Base-by-base conservation (phyloP, 2,329 filamentous ascomycete species). In the Colletotrichum chlorophyti region DNA sequence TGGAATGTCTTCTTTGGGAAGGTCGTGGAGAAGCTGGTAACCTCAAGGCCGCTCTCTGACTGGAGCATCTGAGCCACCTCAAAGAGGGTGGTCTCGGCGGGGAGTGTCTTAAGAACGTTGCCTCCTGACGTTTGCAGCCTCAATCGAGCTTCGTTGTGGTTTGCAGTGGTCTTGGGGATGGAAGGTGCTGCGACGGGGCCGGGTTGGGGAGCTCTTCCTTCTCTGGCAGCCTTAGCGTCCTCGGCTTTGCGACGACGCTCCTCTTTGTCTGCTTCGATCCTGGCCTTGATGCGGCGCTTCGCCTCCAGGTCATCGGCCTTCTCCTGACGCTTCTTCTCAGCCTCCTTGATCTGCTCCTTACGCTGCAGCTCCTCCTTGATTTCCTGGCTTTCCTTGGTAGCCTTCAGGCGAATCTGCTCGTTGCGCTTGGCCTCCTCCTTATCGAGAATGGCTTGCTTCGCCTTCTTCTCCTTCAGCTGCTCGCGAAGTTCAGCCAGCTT, bases 191-290 rank as follows among this genome's bases (percentile, higher is more conserved):
- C 69, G 21, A 78, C 77, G 32, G 79, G 72, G 6, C 75, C 76
- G 21, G 83, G 76, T 3, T 80, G 72, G 23, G 80, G 69, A 14
- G 79, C 76, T 51, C 85, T 81, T n/a, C 94, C 93, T 65, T 93
- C 91, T n/a, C 94, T 85, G 53, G 86, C 85, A 1, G 93, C 93
- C 77, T 94, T 96, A 66, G 92, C 91, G 55, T 86, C 81, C 69
- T 97, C 95, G 3, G 91, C 89, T 72, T 95, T 96, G 64, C 89
- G 83, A 63, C 91, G 88, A 51, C 95, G 87, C 68, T 94, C 93
- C 66, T 91, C 90, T 80, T 96, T 97, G 78, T 98, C 93, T 12
- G 91, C 93, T 66, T 95, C 93, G 64, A 99, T 97, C 82, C 93
- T 93, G 54, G 92, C 93, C 76, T 93, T 89, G 72, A 97, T 94